Evolutionary conservation across 2,329 filamentous ascomycete species (phyloP), one percentile per base, ranked within the genome.

Genomic region (Fusarium humuli): DNA sequence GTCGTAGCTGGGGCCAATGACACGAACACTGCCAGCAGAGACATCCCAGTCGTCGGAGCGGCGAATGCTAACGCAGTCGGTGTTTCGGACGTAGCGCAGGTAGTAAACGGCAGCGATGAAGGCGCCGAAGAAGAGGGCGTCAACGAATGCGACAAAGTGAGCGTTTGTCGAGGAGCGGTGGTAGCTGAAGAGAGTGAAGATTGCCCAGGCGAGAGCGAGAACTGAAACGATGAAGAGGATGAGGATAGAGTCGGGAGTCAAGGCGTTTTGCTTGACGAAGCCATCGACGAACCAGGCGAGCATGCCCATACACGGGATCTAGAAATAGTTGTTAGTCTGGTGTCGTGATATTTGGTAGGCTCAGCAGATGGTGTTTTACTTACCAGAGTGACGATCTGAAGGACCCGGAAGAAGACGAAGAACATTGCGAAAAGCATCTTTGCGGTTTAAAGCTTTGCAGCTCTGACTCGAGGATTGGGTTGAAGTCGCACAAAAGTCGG

Each of bases 231-330:
- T 90, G 84, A 91, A 91, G 72, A 91, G 83, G 71, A 91, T 82
- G 64, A 92, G 86, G 77, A 91, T 85, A 77, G 87, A 87, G 78
- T 84, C 81, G 25, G 89, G 90, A 1, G 89, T 89, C 54, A 91
- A 82, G 65, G 82, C 76, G 79, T 91, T 90, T 73, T 78, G 75
- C 56, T 80, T 76, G 73, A 86, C 83, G 79, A 87, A 91, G 71
- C 84, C 83, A 79, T 90, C 79, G 70, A 91, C 86, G 77, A 91
- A 91, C 83, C 86, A 91, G 73, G 87, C 85, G 56, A 91, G 86
- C 86, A 91, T 90, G 80, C 89, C 89, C 79, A 91, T 84, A 25
- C 82, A 85, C 45, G 88, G 88, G 77, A 90, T 90, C 89, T 91
- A 70, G 7, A 18, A 47, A 25, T 18, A 2, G 47, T 61, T 30